Evolutionary conservation across 495 filamentous ascomycete genomes (phyloP).

Genomic region (Cladorrhinum samala): DNA sequence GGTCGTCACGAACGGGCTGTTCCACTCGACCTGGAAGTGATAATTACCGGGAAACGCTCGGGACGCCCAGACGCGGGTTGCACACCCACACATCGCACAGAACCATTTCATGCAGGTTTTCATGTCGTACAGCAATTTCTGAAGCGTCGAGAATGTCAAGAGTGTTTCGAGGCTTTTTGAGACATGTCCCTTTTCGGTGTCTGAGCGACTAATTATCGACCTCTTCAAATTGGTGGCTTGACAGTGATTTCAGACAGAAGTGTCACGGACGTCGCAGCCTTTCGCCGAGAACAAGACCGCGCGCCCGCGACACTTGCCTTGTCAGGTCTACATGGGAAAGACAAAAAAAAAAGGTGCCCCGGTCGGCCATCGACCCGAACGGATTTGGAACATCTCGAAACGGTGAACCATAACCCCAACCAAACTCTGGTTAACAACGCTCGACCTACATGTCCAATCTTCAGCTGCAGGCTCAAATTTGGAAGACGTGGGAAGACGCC

Average conservation of each 20-base stretch:
- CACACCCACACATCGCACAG: neutral
- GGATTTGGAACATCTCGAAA: neutral
- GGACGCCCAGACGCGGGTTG: neutral
- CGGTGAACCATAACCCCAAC: neutral
- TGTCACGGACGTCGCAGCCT: neutral
- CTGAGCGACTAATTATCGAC: neutral
- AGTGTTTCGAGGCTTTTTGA: neutral
- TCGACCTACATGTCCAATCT: neutral
- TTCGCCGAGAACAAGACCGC: too few relatives aligned
- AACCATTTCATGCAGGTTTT: neutral
- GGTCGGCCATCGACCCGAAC: neutral
- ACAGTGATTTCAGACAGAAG: neutral
- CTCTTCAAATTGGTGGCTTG: neutral
- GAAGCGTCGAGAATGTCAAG: constrained; percentile 1
- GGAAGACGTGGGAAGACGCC: neutral
- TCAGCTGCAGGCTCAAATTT: neutral
- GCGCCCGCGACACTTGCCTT: too few relatives aligned
- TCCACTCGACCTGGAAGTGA: neutral
- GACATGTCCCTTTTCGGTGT: neutral
- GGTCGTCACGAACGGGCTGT: neutral
- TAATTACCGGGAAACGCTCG: neutral
- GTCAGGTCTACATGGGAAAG: too few relatives aligned
- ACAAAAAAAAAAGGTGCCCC: too few relatives aligned
- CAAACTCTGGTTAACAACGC: neutral
- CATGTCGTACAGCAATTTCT: neutral